Percentiles rank a stretch among this genome's conserved stretches.
Conservation (phyloP, 129 eudicot species). For the Escallonia rubra region DNA sequence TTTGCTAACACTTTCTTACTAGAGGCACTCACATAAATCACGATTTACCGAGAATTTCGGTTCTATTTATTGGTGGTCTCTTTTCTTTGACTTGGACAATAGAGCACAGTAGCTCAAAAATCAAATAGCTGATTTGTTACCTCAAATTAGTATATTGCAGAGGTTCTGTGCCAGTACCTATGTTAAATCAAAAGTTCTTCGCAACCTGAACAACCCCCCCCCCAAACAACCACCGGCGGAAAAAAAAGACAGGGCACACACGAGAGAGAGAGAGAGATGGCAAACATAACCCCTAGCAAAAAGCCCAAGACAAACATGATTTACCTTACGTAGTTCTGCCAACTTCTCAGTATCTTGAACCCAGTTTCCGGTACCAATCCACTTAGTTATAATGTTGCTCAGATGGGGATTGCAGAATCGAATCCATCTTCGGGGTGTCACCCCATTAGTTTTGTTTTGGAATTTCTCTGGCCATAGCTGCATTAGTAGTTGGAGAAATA, state of each 20-base stretch:
- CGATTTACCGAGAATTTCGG: neutral
- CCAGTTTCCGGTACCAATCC: conserved; percentile 91
- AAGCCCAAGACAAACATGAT: neutral
- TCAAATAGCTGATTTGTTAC: neutral
- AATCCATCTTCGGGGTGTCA: conserved; percentile 96
- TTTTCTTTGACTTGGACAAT: neutral
- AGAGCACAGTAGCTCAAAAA: neutral
- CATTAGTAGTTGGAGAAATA: conserved; percentile 10
- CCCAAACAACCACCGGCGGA: neutral
- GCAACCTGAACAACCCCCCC: neutral
- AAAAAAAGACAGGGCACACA: neutral
- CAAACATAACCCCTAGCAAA: too few relatives aligned
- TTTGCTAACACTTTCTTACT: too few relatives aligned
- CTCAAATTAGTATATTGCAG: neutral
- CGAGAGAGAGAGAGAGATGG: too few relatives aligned
- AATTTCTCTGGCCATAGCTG: conserved; percentile 97
- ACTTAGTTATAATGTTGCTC: conserved; percentile 72
- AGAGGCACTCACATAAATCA: neutral
- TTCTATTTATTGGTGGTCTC: neutral
- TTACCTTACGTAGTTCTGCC: conserved; percentile 79
- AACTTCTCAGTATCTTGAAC: conserved; percentile 75
- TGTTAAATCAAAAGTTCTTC: neutral
- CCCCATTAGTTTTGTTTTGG: conserved; percentile 97
- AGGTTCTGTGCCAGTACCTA: neutral
- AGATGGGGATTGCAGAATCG: conserved; percentile 88